These are phyloP conservation scores for Chrysopogon serrulatus DNA, from an alignment of 176 grass and related monocot species.

Conservation along the genomic window DNA sequence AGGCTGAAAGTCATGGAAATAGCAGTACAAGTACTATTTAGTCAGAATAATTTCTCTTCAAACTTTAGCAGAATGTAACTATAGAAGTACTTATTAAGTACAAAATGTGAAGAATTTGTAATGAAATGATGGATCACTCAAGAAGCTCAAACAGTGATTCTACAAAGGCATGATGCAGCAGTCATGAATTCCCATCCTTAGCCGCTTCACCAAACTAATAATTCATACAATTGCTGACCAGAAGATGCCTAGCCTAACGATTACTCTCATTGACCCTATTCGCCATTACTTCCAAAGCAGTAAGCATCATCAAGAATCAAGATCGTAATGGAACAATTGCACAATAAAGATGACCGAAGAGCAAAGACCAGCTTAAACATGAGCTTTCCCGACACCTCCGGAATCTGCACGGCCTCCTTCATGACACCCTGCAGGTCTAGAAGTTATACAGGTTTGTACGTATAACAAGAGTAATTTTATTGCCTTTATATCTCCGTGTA, in stretches of 20 bases:
- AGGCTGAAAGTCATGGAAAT: slow-evolving; percentile 40
- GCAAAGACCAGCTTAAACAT: slow-evolving; percentile 72
- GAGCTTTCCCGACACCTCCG: no score
- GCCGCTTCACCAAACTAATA: neutral
- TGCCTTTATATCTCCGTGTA: no score
- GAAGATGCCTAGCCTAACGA: neutral
- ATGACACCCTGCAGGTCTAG: no score
- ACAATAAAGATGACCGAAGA: neutral
- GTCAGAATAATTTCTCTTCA: neutral
- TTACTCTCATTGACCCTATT: neutral
- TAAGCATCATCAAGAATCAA: neutral
- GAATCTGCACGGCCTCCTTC: no score
- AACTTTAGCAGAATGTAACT: neutral
- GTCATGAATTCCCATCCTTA: neutral
- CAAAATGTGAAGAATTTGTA: neutral
- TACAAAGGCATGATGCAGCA: neutral
- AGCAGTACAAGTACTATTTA: neutral
- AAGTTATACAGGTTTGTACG: no score
- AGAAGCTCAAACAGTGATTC: no score
- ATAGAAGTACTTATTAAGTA: no score
- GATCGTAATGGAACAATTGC: neutral
- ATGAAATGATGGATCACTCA: no score
- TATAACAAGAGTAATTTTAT: no score
- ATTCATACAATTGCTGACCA: neutral
- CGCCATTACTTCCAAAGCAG: neutral